A percentile compares a stretch with the other conserved stretches of the same genome.
These are phyloP conservation scores for Lomentospora prolificans DNA, from an alignment of 2,329 filamentous ascomycete genomes.

Conservation along the genomic window DNA sequence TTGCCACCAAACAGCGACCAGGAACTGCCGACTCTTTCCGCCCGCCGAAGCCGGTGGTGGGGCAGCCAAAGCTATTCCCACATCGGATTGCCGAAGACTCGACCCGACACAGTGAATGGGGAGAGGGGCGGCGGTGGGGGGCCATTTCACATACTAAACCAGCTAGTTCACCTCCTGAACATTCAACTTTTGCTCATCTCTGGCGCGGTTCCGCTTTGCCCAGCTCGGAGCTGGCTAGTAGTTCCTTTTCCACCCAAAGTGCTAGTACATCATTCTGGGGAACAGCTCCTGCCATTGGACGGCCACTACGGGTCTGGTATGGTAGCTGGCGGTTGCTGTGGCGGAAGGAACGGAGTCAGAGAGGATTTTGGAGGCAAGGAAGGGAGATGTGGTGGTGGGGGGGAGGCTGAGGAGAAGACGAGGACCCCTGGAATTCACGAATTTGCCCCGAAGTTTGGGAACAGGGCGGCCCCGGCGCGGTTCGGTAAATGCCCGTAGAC, in stretches of 20 bases:
- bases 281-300: too few species aligned
- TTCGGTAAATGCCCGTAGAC: background rate
- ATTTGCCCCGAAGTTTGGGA: background rate
- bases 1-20: background rate
- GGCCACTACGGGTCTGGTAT: too few species aligned
- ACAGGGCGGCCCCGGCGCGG: background rate
- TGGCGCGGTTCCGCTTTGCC: too few species aligned
- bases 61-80: background rate
- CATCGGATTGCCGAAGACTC: background rate
- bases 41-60: slow-evolving; percentile 5
- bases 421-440: background rate
- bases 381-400: background rate
- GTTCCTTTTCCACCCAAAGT: too few species aligned
- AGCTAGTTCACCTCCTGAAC: background rate
- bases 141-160: background rate
- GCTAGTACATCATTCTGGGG: too few species aligned
- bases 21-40: slow-evolving; percentile 5
- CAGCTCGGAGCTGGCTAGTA: too few species aligned
- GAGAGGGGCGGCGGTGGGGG: background rate
- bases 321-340: too few species aligned
- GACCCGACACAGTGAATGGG: background rate
- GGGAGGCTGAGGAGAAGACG: background rate
- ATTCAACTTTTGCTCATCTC: too few species aligned
- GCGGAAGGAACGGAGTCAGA: too few species aligned
- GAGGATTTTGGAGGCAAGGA: too few species aligned